Conservation (phyloP, 768 basidiomycete species). For the Lactarius pseudohatsudake region DNA sequence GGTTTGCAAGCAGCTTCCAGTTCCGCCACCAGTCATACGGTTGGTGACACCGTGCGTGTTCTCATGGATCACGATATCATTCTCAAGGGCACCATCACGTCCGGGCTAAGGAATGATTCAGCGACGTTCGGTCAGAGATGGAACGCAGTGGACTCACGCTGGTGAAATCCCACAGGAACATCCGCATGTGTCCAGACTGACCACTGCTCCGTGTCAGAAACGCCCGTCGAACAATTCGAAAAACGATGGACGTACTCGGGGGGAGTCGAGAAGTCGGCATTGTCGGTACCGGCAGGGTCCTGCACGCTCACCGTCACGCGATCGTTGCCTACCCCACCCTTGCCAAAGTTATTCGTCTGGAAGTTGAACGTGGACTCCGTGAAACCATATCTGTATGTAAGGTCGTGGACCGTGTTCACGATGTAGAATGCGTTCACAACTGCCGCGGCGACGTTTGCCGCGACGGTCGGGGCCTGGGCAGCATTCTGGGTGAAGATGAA, state of each 20-base stretch:
- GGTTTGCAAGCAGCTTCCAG: conserved; percentile 59
- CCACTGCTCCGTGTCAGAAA: conserved; percentile 29
- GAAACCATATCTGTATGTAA: conserved; percentile 54
- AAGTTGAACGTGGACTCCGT: conserved; percentile 61
- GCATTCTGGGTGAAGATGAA: conserved; percentile 44
- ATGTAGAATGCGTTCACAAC: conserved; percentile 59
- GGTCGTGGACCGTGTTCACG: conserved; percentile 59
- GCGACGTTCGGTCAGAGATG: not conserved
- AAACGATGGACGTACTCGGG: conserved; percentile 40
- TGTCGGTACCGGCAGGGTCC: conserved; percentile 45
- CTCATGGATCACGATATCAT: conserved; percentile 56
- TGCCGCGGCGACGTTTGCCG: conserved; percentile 53
- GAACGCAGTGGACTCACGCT: conserved; percentile 31
- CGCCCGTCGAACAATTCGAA: not conserved
- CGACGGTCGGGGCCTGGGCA: conserved; percentile 41
- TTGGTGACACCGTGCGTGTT: conserved; percentile 39
- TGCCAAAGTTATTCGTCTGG: conserved; percentile 54
- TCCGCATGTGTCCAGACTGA: conserved; percentile 46
- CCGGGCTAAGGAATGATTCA: conserved; percentile 41
- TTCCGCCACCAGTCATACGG: conserved; percentile 52
- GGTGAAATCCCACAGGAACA: conserved; percentile 39
- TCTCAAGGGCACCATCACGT: conserved; percentile 65
- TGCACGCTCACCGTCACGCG: conserved; percentile 53
- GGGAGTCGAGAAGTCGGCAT: conserved; percentile 46
- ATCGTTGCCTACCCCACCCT: conserved; percentile 52